Evolutionary conservation across 805 yeast genomes (phyloP), one percentile per base, ranked within the genome.

Genomic region (Metschnikowia shivogae): DNA sequence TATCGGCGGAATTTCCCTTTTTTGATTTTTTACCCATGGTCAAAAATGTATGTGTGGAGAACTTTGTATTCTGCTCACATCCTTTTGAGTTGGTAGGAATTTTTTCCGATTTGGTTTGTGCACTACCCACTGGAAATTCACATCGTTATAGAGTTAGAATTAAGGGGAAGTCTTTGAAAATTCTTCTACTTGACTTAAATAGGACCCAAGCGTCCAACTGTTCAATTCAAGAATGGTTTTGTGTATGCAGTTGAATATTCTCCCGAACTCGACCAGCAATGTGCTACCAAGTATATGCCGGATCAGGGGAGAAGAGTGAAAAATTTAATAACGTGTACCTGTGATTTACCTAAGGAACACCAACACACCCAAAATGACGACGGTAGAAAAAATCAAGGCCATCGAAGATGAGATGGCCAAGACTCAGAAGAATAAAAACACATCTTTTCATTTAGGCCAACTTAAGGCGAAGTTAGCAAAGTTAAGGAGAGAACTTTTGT

Each of bases 341-440:
- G 13, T 38, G 41, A 19, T 24, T 13, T 13, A 5, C 38, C 11
- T 28, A 26, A n/a, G 26, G n/a, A 34, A 27, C 26, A 12, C 40
- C n/a, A 26, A 28, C 34, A 29, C 22, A 29, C 8, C 32, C 52
- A 56, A 41, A 28, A 69, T 70, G 74, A 73, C 77, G 13, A 72
- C 77, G 5, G 78, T 71, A 27, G 77, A 73, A 54, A 77, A 85
- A 64, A 85, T 86, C 62, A 83, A 86, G 72, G 83, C 84, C 71
- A 86, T 90, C 74, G 97, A 92, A 69, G 93, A 86, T 70, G 99
- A 92, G 76, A 92, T 92, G 99, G 90, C 97, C 72, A 78, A 78
- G 60, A 93, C 99, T 60, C 99, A 93, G 65, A 93, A 92, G 72
- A 93, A 93, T 72, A 93, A 93, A 81, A 95, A 95, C 62, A 93